Conservation (phyloP, 108 stramenopile genomes). For the Cyclostephanos invisitatus region DNA sequence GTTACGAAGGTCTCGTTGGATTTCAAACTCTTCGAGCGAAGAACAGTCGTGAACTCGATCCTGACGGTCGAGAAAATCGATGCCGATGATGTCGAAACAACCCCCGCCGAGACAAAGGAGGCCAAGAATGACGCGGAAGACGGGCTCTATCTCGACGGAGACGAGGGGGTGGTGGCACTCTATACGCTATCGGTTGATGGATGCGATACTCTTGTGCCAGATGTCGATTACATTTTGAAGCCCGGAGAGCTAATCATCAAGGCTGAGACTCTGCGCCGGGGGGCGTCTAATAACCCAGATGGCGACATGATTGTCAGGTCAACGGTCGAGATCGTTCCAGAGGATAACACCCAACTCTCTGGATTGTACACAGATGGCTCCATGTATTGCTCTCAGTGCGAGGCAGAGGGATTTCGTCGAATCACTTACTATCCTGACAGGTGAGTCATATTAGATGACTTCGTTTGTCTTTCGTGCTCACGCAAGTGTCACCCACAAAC, state of each 20-base stretch:
- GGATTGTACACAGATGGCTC: conserved; percentile 71
- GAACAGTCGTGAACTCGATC: conserved; percentile 37
- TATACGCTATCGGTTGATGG: conserved; percentile 40
- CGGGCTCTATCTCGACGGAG: conserved; percentile 48
- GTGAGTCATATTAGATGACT: neutral
- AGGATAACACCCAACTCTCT: conserved; percentile 61
- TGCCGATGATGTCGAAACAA: neutral
- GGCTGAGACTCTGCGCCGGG: conserved; percentile 17
- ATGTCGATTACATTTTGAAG: conserved; percentile 29
- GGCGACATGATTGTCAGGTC: conserved; percentile 26
- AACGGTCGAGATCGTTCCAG: conserved; percentile 52
- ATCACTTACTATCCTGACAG: conserved; percentile 70
- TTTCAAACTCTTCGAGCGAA: conserved; percentile 42
- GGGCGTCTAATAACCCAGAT: conserved; percentile 19
- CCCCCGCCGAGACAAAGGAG: neutral
- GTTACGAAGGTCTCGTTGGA: conserved; percentile 46
- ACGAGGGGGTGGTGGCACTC: conserved; percentile 29
- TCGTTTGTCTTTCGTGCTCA: neutral
- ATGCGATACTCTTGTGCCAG: conserved; percentile 16
- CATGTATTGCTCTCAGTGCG: conserved; percentile 79
- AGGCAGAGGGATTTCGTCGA: conserved; percentile 66
- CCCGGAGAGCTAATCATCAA: conserved; percentile 37
- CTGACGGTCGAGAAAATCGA: conserved; percentile 33
- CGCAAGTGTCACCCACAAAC: neutral
- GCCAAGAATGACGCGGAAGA: conserved; percentile 9